Evolutionary conservation across 2,329 filamentous ascomycete species (phyloP), one percentile per base, ranked within the genome.

Genomic region (Verticillium longisporum): DNA sequence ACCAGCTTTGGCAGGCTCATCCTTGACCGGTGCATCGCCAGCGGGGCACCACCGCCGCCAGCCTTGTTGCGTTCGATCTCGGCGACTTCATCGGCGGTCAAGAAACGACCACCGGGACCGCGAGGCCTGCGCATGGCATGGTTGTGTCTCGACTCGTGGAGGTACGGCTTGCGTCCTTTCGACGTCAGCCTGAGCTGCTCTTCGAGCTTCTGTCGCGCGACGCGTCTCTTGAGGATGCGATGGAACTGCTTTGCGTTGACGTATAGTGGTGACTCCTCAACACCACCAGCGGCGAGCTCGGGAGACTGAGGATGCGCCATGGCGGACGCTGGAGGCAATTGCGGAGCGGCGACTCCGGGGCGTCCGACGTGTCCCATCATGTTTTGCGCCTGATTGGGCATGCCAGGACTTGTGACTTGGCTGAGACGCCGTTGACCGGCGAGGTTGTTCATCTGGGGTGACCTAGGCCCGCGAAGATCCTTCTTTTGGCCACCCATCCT

Each of bases 201-300:
- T 74, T 99, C 95, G 15, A 99, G 81, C 73, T 91, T 92, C 75
- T 98, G 95, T 37, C 95, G 86, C 6, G 95, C 95, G 65, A 98
- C 92, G 62, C 95, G 86, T 61, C 95, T 86, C 80, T 99, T 98
- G 60, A 99, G 77, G 57, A 99, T 99, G 32, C 95, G 90, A 72
- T 99, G 95, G 68, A 99, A 99, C 71, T 99, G 95, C 74, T 99
- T 99, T 5, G 95, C 95, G 70, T 99, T 99, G 70, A 99, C 95
- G 68, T 99, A 99, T 1, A 99, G 80, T 0, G 95, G 95, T 0
- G 94, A 94, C 72, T 99, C 95, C 73, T 98, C 95, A 4, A 88
- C 87, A 14, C 84, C 83, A 14, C 83, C 81, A 3, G 88, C 80
- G 1, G 89, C 84, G 68, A 95, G 86, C 72, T 97, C 93, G 7